These are phyloP conservation scores for Tubosaeta sp. DNA, from an alignment of 768 basidiomycete species.

Conservation along the genomic window DNA sequence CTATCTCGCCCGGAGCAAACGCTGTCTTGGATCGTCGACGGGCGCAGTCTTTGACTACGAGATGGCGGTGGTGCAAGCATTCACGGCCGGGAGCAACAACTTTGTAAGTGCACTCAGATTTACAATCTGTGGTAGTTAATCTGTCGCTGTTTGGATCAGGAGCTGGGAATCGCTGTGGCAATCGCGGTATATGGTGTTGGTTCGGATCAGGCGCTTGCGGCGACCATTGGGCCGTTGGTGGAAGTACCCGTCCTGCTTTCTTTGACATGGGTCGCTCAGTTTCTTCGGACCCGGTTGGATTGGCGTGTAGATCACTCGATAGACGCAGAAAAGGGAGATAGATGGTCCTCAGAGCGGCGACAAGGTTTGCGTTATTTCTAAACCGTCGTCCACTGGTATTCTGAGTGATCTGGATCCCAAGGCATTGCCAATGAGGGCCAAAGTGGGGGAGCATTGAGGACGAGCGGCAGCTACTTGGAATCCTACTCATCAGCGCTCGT, in stretches of 20 bases:
- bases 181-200: constrained; percentile 75
- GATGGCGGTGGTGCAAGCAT: constrained; percentile 71
- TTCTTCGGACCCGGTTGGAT: constrained; percentile 35
- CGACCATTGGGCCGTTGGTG: constrained; percentile 73
- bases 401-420: no score
- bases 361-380: no score
- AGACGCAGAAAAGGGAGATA: constrained; percentile 34
- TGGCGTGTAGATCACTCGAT: constrained; percentile 29
- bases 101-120: constrained; percentile 43
- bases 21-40: constrained; percentile 2
- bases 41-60: constrained; percentile 48
- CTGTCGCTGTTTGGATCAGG: constrained; percentile 40
- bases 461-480: no score
- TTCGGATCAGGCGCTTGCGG: constrained; percentile 76
- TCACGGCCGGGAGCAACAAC: constrained; percentile 79
- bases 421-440: no score
- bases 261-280: constrained; percentile 62
- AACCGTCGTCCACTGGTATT: no score
- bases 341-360: no score
- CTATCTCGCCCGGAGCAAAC: constrained; percentile 38
- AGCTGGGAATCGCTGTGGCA: constrained; percentile 79
- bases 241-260: constrained; percentile 75
- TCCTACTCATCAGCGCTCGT: no score
- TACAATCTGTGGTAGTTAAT: background rate
- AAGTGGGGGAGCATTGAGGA: no score